A percentile compares a stretch with the other conserved stretches of the same genome.
phyloP scores from a whole-genome alignment of 1,284 basidiomycete genomes.

The Baeospora myosura region DNA sequence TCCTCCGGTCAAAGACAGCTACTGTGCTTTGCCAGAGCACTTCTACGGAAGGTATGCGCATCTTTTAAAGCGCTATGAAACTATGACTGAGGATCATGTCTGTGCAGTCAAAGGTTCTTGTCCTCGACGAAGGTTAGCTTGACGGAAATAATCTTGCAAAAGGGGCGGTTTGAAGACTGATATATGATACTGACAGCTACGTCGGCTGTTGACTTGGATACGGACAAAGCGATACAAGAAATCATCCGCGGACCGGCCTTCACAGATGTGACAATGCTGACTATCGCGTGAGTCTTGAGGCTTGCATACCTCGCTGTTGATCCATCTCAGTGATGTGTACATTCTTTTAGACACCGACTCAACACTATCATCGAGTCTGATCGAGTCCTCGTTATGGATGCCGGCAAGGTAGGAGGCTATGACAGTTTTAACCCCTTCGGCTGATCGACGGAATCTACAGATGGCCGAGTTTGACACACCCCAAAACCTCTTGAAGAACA shows the following conservation, averaged over 20 bases:
- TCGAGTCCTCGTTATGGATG: slow-evolving; percentile 77
- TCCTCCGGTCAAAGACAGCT: slow-evolving; percentile 83
- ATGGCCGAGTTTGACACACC: slow-evolving; percentile 73
- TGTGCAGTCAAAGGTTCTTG: slow-evolving; percentile 69
- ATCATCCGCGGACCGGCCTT: slow-evolving; percentile 73
- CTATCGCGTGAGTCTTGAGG: slow-evolving; percentile 55
- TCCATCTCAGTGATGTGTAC: too few species aligned
- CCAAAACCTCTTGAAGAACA: slow-evolving; percentile 47
- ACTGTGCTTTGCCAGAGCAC: slow-evolving; percentile 75
- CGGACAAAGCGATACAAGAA: slow-evolving; percentile 78
- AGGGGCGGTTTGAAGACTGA: slow-evolving; percentile 5
- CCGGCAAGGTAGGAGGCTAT: slow-evolving; percentile 53
- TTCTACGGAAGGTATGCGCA: slow-evolving; percentile 52
- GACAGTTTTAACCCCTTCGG: slow-evolving; percentile 4
- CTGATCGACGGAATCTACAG: slow-evolving; percentile 20
- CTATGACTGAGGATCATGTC: slow-evolving; percentile 2
- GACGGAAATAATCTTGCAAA: not conserved
- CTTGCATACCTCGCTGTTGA: slow-evolving; percentile 1
- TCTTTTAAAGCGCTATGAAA: slow-evolving; percentile 1
- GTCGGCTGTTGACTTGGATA: slow-evolving; percentile 84
- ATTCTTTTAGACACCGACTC: slow-evolving; percentile 60
- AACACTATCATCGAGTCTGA: slow-evolving; percentile 90
- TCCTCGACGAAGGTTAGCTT: slow-evolving; percentile 77
- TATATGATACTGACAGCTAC: too few species aligned
- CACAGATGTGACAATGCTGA: slow-evolving; percentile 70